Conservation (phyloP, 257 asterid species). For the Ajuga chamaepitys region DNA sequence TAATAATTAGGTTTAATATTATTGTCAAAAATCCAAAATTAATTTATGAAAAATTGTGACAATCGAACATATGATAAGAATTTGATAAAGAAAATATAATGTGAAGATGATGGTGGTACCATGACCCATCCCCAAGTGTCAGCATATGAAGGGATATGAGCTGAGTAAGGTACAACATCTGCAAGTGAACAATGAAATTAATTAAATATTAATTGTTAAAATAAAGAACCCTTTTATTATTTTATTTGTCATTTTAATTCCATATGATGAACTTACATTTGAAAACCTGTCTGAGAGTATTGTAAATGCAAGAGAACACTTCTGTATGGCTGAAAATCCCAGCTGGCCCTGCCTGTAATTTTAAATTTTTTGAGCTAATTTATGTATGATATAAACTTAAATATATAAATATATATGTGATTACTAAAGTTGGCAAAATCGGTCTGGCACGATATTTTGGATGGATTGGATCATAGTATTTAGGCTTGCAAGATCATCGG, state of each 20-base stretch:
- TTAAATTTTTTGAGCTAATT: not conserved
- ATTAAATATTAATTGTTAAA: not conserved
- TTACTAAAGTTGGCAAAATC: too few relatives aligned
- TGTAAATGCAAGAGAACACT: conserved; percentile 87
- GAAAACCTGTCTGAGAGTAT: conserved; percentile 85
- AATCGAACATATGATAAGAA: not conserved
- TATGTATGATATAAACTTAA: too few relatives aligned
- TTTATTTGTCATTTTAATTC: not conserved
- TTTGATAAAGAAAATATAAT: not conserved
- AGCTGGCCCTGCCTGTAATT: conserved; percentile 85
- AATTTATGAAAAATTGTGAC: too few relatives aligned
- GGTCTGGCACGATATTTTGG: too few relatives aligned
- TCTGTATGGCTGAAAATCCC: conserved; percentile 91
- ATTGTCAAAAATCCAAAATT: too few relatives aligned
- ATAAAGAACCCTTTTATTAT: not conserved
- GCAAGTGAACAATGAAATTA: conserved; percentile 18
- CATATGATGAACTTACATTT: conserved; percentile 47
- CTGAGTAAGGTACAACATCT: conserved; percentile 95
- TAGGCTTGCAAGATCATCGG: too few relatives aligned
- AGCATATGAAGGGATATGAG: conserved; percentile 91
- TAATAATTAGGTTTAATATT: too few relatives aligned
- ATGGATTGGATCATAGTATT: too few relatives aligned
- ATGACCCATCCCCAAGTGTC: conserved; percentile 99
- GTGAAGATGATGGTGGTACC: conserved; percentile 33
- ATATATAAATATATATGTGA: too few relatives aligned